Conservation (phyloP, 352 stramenopile genomes). For the Phytophthora rubi region DNA sequence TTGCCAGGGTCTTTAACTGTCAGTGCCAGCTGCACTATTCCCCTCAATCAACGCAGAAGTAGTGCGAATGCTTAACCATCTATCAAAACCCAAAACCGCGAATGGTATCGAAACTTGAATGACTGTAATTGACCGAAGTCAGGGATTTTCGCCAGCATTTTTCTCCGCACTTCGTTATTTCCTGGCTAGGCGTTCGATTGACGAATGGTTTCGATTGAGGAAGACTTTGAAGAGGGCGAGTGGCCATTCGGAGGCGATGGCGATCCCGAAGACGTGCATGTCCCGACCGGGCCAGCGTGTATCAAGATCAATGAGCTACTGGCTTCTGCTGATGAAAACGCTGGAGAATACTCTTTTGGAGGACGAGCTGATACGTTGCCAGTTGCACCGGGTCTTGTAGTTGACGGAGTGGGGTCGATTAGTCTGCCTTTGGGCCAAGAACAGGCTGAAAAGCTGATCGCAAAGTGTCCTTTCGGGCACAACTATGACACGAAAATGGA, state of each 20-base stretch:
- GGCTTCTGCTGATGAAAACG: slow-evolving; percentile 8
- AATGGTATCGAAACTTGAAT: neutral
- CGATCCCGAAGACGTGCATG: neutral
- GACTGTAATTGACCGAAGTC: neutral
- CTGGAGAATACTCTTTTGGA: slow-evolving; percentile 25
- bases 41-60: too few relatives aligned
- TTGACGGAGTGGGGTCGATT: slow-evolving; percentile 16
- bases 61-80: too few relatives aligned
- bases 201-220: slow-evolving; percentile 6
- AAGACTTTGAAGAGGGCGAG: slow-evolving; percentile 4
- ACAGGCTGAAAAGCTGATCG: slow-evolving; percentile 19
- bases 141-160: neutral
- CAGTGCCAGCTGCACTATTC: too few relatives aligned
- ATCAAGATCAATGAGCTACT: slow-evolving; percentile 17
- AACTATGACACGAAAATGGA: slow-evolving; percentile 17
- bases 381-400: neutral
- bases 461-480: slow-evolving; percentile 15
- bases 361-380: slow-evolving; percentile 16
- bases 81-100: too few relatives aligned
- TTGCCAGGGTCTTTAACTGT: too few relatives aligned
- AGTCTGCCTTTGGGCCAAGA: neutral
- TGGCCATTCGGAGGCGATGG: slow-evolving; percentile 22
- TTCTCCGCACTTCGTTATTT: neutral
- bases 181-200: neutral
- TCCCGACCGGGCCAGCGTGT: slow-evolving; percentile 8